Percentiles rank a stretch among this genome's conserved stretches.
phyloP scores from a whole-genome alignment of 1,284 basidiomycete species.

The Ustilago lituana region DNA sequence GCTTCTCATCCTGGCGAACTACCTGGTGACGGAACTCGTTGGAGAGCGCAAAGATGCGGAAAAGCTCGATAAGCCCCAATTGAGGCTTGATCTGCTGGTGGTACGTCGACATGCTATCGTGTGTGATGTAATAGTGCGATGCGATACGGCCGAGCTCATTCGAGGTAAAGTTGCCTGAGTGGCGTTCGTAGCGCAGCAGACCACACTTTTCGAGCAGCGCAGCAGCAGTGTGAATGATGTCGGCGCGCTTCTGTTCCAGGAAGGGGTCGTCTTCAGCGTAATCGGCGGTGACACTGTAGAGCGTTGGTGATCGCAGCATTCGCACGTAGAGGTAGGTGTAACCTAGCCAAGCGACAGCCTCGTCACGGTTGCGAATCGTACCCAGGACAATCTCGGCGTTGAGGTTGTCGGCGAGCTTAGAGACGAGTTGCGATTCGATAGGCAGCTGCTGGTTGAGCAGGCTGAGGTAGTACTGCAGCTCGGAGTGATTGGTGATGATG shows the following conservation, averaged over 20 bases:
- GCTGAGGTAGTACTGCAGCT: constrained; percentile 87
- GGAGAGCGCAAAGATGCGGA: constrained; percentile 93
- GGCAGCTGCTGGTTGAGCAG: constrained; percentile 71
- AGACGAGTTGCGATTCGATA: constrained; percentile 94
- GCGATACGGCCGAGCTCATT: constrained; percentile 84
- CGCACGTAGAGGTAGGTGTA: constrained; percentile 78
- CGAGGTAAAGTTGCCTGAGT: constrained; percentile 80
- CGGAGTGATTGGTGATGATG: constrained; percentile 97
- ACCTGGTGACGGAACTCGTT: constrained; percentile 94
- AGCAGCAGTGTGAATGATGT: constrained; percentile 93
- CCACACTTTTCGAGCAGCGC: constrained; percentile 92
- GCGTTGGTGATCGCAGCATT: constrained; percentile 87
- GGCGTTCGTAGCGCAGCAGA: constrained; percentile 90
- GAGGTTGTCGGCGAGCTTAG: constrained; percentile 91
- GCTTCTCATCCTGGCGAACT: constrained; percentile 72
- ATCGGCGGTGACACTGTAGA: constrained; percentile 90
- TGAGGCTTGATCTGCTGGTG: constrained; percentile 91
- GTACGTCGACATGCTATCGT: constrained; percentile 95
- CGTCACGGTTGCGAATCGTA: constrained; percentile 88
- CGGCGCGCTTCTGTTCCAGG: constrained; percentile 90
- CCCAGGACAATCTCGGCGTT: constrained; percentile 98
- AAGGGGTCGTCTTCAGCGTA: constrained; percentile 86
- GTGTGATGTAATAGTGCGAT: constrained; percentile 95
- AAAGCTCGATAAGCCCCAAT: constrained; percentile 88
- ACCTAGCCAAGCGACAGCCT: constrained; percentile 89